phyloP scores from a whole-genome alignment of 257 asterid genomes.

The Apocynum venetum region DNA sequence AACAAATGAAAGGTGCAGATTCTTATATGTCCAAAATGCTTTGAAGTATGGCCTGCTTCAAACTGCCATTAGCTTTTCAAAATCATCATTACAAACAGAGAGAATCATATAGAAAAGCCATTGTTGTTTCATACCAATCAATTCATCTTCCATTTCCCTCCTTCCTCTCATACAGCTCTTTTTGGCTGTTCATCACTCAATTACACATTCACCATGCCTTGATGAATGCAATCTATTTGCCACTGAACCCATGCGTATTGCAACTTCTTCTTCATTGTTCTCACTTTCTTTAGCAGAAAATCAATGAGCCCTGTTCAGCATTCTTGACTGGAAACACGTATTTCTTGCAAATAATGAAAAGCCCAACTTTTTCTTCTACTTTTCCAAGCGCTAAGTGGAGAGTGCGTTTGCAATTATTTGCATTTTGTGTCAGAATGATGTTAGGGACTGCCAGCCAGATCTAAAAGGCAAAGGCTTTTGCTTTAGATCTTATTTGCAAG shows the following conservation, averaged over 20 bases:
- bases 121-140: conserved; percentile 24
- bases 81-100: conserved; percentile 30
- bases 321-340: conserved; percentile 9
- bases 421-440: conserved; percentile 3
- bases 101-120: conserved; percentile 15
- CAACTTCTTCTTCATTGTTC: conserved; percentile 22
- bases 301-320: conserved; percentile 17
- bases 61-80: conserved; percentile 30
- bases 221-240: conserved; percentile 7
- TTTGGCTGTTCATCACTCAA: conserved; percentile 22
- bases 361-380: conserved; percentile 4
- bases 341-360: conserved; percentile 5
- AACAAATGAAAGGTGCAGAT: conserved; percentile 6
- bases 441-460: conserved; percentile 32
- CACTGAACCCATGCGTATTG: conserved; percentile 24
- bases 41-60: conserved; percentile 12
- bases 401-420: not conserved
- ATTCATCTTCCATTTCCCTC: conserved; percentile 19
- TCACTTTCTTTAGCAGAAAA: conserved; percentile 32
- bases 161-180: conserved; percentile 4
- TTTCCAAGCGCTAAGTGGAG: not conserved
- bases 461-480: conserved; percentile 31
- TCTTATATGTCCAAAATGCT: not conserved
- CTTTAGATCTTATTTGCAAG: conserved; percentile 23
- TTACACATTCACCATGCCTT: conserved; percentile 21